A percentile compares a stretch with the other conserved stretches of the same genome.
phyloP scores from a whole-genome alignment of 192 early-diverging fungal species.

The Podila minutissima region DNA sequence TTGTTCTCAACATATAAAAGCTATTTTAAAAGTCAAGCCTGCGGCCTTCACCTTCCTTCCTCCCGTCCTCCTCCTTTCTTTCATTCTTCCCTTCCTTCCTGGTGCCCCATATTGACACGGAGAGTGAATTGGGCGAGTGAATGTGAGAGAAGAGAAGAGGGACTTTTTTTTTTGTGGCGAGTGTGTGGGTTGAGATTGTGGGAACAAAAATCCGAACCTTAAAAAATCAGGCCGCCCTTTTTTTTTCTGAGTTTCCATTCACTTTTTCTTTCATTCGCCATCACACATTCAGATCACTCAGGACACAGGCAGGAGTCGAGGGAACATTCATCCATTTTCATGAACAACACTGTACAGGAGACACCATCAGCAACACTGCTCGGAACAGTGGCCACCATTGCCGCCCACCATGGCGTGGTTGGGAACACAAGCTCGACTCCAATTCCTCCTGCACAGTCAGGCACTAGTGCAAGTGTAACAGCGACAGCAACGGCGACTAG shows the following conservation, averaged over 20 bases:
- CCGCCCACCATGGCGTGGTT: background rate
- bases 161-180: no score
- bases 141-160: no score
- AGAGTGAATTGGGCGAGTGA: no score
- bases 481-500: background rate
- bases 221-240: background rate
- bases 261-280: background rate
- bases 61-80: no score
- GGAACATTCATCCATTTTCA: background rate
- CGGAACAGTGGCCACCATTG: background rate
- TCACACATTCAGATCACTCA: background rate
- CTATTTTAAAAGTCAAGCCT: no score
- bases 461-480: background rate
- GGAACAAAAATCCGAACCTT: background rate
- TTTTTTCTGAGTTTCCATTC: background rate
- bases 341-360: background rate
- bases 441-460: background rate
- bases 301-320: no score
- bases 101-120: no score
- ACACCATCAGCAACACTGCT: background rate
- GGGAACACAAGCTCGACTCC: background rate
- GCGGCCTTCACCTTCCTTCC: no score
- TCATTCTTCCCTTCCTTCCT: no score
- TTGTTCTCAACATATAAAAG: no score
- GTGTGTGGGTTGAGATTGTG: no score